Evolutionary conservation across 140 eudicot species (phyloP), one percentile per base, ranked within the genome.

Genomic region (Stevia rebaudiana): DNA sequence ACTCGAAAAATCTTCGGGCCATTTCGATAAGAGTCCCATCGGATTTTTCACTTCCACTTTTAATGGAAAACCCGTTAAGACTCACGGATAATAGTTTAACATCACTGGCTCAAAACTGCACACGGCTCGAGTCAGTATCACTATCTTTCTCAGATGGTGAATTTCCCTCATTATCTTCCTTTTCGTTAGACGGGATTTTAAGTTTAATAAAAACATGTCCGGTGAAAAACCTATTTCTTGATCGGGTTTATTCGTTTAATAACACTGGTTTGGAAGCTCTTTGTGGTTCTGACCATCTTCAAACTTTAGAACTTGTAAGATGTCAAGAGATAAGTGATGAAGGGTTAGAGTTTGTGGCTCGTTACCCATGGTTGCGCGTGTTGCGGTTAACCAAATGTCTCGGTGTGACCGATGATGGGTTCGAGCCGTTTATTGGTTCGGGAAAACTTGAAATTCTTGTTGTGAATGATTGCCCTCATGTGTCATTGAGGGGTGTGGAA

Each of bases 311-410:
- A 70, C 85, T 90, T 39, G 81, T 69, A 9, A 76, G 82, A 61
- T 90, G 95, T 72, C 95, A 90, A 59, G 95, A 86, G 61, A 62
- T 90, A 37, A 83, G 85, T 6, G 94, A 86, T 41, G 95, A 86
- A 11, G 97, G 97, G 44, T 19, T 86, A 9, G 79, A 73, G 70
- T 56, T 77, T 31, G 79, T 77, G 5, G 80, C 65, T 4, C 71
- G 48, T 15, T 75, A 70, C 67, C 85, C 87, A 0, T 40, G 30
- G 23, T 40, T 90, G 62, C 23, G 76, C 0, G 76, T 78, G 25
- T 68, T 90, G 68, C 76, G 82, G 73, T 80, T 90, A 30, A 64
- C 80, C 28, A 81, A 83, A 74, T 90, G 97, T 79, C 55, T 83
- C 37, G 86, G 95, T 36, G 85, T 90, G 44, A 83, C 89, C 0